Percentiles rank a stretch among this genome's conserved stretches.
Evolutionary conservation across 2,329 filamentous ascomycete species (phyloP).

Genomic region (Diaporthe ampelina): DNA sequence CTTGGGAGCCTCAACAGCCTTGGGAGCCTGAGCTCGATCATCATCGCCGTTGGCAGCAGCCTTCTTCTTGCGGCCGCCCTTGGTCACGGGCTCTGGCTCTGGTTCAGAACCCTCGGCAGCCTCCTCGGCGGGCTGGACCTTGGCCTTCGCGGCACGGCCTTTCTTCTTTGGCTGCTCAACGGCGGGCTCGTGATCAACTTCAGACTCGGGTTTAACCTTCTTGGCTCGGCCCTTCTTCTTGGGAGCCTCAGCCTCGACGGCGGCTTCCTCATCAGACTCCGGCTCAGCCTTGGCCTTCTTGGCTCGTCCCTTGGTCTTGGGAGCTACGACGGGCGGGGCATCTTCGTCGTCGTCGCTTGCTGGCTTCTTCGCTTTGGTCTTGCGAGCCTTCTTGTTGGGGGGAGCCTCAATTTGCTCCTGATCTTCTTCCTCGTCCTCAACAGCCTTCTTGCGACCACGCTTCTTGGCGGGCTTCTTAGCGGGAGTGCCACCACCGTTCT

Average conservation of each 20-base stretch:
- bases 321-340: slow-evolving; percentile 40
- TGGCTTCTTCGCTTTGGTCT: slow-evolving; percentile 45
- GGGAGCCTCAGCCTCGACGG: slow-evolving; percentile 64
- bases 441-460: slow-evolving; percentile 51
- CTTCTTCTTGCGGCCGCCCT: slow-evolving; percentile 37
- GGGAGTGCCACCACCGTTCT: slow-evolving; percentile 47
- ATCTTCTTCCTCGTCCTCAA: slow-evolving; percentile 42
- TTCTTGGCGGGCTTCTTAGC: slow-evolving; percentile 53
- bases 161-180: slow-evolving; percentile 46
- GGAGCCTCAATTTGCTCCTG: slow-evolving; percentile 44
- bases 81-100: slow-evolving; percentile 1
- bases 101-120: too few species aligned
- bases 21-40: slow-evolving; percentile 37
- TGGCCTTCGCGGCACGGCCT: slow-evolving; percentile 47
- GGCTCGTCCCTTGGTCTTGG: slow-evolving; percentile 47
- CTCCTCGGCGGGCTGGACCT: slow-evolving; percentile 30
- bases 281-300: slow-evolving; percentile 52
- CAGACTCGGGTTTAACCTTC: slow-evolving; percentile 45
- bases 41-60: slow-evolving; percentile 13
- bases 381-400: slow-evolving; percentile 57
- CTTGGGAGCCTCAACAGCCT: slow-evolving; percentile 39
- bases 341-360: slow-evolving; percentile 33
- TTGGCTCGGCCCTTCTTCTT: slow-evolving; percentile 49
- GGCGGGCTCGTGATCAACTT: slow-evolving; percentile 40
- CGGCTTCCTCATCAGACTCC: slow-evolving; percentile 56